Conservation (phyloP, 495 filamentous ascomycete species). For the Xylaria acuta region DNA sequence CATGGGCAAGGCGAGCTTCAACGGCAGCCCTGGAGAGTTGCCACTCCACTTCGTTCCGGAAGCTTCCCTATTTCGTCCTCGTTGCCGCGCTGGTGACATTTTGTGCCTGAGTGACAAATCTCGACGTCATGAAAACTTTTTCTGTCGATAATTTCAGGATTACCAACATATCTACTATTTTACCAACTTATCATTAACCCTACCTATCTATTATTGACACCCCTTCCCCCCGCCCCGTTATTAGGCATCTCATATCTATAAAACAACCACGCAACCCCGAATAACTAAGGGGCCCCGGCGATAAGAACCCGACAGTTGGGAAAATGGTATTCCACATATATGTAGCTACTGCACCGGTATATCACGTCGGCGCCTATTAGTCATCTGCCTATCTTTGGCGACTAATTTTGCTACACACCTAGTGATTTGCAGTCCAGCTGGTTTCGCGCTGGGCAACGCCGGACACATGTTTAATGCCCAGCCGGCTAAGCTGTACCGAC, state of each 20-base stretch:
- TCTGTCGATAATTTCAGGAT: neutral
- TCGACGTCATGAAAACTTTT: slow-evolving; percentile 28
- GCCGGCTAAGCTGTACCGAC: slow-evolving; percentile 12
- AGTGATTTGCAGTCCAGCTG: neutral
- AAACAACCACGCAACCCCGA: neutral
- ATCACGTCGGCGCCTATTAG: slow-evolving; percentile 14
- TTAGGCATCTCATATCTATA: slow-evolving; percentile 11
- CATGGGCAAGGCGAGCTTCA: slow-evolving; percentile 20
- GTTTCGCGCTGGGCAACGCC: neutral
- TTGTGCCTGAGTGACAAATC: slow-evolving; percentile 17
- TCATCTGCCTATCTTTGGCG: slow-evolving; percentile 2
- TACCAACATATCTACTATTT: neutral
- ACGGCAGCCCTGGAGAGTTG: neutral
- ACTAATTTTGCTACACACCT: slow-evolving; percentile 1
- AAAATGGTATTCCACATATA: slow-evolving; percentile 1
- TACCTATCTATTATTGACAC: slow-evolving; percentile 15
- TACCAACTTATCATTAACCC: neutral
- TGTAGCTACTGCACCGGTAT: no score
- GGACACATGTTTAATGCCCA: slow-evolving; percentile 15
- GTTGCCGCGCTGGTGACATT: slow-evolving; percentile 18
- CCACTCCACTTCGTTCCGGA: slow-evolving; percentile 28
- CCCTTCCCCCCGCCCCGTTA: neutral
- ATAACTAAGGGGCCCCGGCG: neutral
- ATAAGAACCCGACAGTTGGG: slow-evolving; percentile 21
- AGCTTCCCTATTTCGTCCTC: slow-evolving; percentile 21